Evolutionary conservation across 2,329 filamentous ascomycete species (phyloP), one percentile per base, ranked within the genome.

Genomic region (Fusarium nisikadoi): DNA sequence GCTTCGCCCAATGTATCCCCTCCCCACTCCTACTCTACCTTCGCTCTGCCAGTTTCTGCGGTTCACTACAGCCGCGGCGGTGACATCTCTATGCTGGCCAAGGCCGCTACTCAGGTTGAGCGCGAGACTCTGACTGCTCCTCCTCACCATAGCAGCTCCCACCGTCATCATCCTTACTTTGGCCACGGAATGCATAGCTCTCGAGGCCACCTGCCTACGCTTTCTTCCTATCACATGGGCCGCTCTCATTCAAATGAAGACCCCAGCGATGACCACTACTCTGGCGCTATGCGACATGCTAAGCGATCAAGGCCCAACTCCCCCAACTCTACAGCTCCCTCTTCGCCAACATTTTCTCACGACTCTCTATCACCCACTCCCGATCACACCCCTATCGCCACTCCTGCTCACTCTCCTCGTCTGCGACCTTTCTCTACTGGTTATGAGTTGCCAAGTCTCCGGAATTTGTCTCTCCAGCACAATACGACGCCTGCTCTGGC

Each of bases 381-480:
- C 16, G 95, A 98, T 79, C 95, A 98, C 85, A 98, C 96, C n/a
- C 95, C 95, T n/a, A 90, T 98, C 62, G 95, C 95, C 33, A 99
- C 95, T 9, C 95, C 95, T 8, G 95, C 95, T 46, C 96, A 98
- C 82, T 98, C 95, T 23, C 96, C 96, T 56, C 93, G 96, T 46
- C 87, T 99, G 75, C 89, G 95, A 68, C 94, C 95, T 6, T 92
- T 93, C 78, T 89, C 92, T 73, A 89, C 92, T 73, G 87, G 95
- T 60, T 84, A 86, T 76, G 95, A 98, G 81, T 87, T 98, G 60
- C 95, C 96, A 36, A 94, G 93, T 46, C 90, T 99, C 76, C 92
- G 96, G 64, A 88, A 87, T 74, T 80, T 91, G 61, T 86, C 86
- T 33, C 80, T 89, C 60, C 80, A 86, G 50, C 86, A 88, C 72